phyloP scores from a whole-genome alignment of 169 alveolate genomes.

The Plasmodium billcollinsi region DNA sequence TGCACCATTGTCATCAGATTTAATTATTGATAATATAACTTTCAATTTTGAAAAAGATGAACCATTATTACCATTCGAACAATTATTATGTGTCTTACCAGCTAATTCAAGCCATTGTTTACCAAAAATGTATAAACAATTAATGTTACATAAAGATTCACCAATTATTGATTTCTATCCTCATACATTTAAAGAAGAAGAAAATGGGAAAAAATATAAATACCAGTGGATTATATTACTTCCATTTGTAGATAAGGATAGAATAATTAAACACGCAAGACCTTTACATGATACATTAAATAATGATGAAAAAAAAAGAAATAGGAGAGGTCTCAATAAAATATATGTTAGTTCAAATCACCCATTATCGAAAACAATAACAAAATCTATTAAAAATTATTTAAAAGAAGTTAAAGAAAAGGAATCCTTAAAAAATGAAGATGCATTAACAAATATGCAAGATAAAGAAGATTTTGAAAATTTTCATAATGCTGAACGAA shows the following conservation, averaged over 20 bases:
- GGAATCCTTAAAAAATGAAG: background rate
- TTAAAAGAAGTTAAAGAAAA: slow-evolving; percentile 60
- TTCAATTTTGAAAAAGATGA: slow-evolving; percentile 86
- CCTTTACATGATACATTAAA: slow-evolving; percentile 84
- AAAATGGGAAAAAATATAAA: slow-evolving; percentile 88
- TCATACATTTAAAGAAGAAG: slow-evolving; percentile 86
- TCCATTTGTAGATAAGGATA: slow-evolving; percentile 90
- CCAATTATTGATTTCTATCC: slow-evolving; percentile 89
- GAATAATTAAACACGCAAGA: slow-evolving; percentile 79
- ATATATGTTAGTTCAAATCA: slow-evolving; percentile 48
- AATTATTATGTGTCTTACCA: slow-evolving; percentile 98
- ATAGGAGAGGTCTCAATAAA: slow-evolving; percentile 67
- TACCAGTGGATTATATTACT: slow-evolving; percentile 91
- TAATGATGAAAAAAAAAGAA: slow-evolving; percentile 82
- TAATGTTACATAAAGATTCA: slow-evolving; percentile 84
- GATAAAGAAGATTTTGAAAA: no score
- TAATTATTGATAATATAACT: slow-evolving; percentile 79
- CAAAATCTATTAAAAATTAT: slow-evolving; percentile 52
- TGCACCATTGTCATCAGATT: slow-evolving; percentile 98
- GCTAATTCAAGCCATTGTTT: slow-evolving; percentile 94
- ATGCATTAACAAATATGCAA: background rate
- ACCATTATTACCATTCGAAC: slow-evolving; percentile 97
- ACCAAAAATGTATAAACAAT: slow-evolving; percentile 88
- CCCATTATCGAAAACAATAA: slow-evolving; percentile 36
- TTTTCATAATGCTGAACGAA: no score